Conservation (phyloP, 1,284 basidiomycete species). For the Cryptococcus sp. region DNA sequence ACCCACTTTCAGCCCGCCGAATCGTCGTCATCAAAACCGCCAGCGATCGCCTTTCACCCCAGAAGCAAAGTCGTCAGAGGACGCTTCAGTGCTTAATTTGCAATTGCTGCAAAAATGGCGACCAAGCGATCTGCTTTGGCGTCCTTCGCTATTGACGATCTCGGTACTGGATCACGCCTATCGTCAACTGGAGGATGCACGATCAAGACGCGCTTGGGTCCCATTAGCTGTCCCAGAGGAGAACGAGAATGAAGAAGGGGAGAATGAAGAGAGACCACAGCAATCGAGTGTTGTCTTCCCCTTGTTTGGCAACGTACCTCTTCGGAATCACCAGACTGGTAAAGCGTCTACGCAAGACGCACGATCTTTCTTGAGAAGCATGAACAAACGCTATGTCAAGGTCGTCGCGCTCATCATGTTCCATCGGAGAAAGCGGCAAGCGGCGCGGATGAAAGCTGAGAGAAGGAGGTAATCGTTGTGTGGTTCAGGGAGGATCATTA, state of each 20-base stretch:
- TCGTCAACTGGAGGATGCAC: constrained; percentile 33
- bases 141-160: constrained; percentile 34
- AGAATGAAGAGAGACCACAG: background rate
- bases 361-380: constrained; percentile 28
- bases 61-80: constrained; percentile 3
- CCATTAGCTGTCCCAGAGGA: constrained; percentile 11
- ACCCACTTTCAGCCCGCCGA: constrained; percentile 24
- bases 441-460: constrained; percentile 1
- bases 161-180: constrained; percentile 39
- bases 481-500: background rate
- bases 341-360: constrained; percentile 28
- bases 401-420: constrained; percentile 41
- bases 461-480: background rate
- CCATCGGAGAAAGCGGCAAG: constrained; percentile 35
- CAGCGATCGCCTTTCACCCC: constrained; percentile 11
- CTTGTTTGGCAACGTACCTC: constrained; percentile 24
- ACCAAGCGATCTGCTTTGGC: constrained; percentile 45
- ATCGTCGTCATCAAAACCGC: constrained; percentile 29
- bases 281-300: constrained; percentile 16
- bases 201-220: constrained; percentile 12
- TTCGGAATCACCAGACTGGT: constrained; percentile 30
- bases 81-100: constrained; percentile 10
- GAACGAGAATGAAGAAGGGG: constrained; percentile 9
- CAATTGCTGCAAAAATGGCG: constrained; percentile 38
- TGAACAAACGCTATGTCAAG: constrained; percentile 41